Base-by-base conservation (phyloP, 2,329 filamentous ascomycete genomes). In the Claviceps sp. region DNA sequence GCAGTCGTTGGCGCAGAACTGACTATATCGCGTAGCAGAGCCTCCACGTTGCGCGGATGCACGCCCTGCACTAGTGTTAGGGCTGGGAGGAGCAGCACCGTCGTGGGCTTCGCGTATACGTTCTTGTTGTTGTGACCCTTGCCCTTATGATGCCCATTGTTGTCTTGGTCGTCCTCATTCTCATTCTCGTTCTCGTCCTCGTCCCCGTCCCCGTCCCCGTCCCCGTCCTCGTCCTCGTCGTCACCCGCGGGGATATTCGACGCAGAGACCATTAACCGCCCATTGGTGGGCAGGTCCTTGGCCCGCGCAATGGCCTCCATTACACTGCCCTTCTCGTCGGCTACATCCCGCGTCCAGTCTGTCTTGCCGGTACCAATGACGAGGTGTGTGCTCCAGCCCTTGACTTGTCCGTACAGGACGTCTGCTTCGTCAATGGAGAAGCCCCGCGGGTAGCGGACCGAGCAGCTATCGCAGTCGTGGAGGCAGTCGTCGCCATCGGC, bases 281-380 rank as follows among this genome's bases (percentile, higher is more conserved):
- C 86, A 56, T 86, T 87, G 26, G 66, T 75, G 1, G 83, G 83
- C 63, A 75, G 9, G 9, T 4, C 76, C 11, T 73, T 70, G 1
- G 75, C 73, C 50, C 71, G 71, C 14, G 69, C 77, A 59, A 90
- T 77, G 1, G 85, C 86, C 70, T 88, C 75, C 86, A 91, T 91
- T 36, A 91, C 77, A 63, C 84, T 88, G 5, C 85, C 86, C 67
- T 86, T 83, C 73, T 97, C 93, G 63, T 97, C 86, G 52, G 79
- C 81, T 45, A 95, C 87, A 70, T 95, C 85, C 54, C 87, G 72
- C 62, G 91, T 85, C 93, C 93, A 98, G 68, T 98, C 93, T 26
- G 83, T 78, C 78, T 96, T 95, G 55, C 89, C 88, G n/a, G 93
- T 98, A 23, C 88, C 93, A 16, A 97, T 88, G 36, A 98, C 72